phyloP scores from a whole-genome alignment of 345 rosid genomes.

The Sonneratia alba region DNA sequence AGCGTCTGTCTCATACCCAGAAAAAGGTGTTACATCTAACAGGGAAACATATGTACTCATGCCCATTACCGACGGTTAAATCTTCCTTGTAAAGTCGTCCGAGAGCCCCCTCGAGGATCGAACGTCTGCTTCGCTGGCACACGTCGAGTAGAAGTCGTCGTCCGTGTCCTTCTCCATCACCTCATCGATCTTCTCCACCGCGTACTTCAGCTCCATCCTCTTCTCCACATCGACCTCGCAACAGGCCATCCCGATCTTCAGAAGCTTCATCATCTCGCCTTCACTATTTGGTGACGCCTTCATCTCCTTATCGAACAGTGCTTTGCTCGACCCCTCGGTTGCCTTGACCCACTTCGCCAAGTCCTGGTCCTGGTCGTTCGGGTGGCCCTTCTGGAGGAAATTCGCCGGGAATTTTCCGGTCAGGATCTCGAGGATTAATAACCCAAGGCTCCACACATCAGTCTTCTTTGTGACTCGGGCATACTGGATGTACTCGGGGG shows the following conservation, averaged over 20 bases:
- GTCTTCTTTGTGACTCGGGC: conserved; percentile 78
- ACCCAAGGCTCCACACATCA: conserved; percentile 74
- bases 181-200: conserved; percentile 46
- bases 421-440: conserved; percentile 64
- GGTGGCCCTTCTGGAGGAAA: conserved; percentile 31
- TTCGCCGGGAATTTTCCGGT: conserved; percentile 56
- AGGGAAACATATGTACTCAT: background rate
- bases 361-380: conserved; percentile 18
- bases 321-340: conserved; percentile 9
- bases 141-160: conserved; percentile 46
- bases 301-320: conserved; percentile 59
- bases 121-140: conserved; percentile 34
- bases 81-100: conserved; percentile 17
- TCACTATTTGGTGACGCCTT: conserved; percentile 19
- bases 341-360: conserved; percentile 46
- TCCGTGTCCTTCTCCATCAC: conserved; percentile 34
- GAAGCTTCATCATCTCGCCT: conserved; percentile 40
- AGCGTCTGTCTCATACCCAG: background rate
- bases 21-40: background rate
- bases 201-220: conserved; percentile 64
- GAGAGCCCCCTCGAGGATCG: conserved; percentile 25
- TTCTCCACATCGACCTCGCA: conserved; percentile 61
- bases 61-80: background rate
- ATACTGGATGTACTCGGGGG: conserved; percentile 58
- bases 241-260: conserved; percentile 60